These are phyloP conservation scores for Fusarium tjaetaba DNA, from an alignment of 2,329 filamentous ascomycete genomes.

Conservation along the genomic window DNA sequence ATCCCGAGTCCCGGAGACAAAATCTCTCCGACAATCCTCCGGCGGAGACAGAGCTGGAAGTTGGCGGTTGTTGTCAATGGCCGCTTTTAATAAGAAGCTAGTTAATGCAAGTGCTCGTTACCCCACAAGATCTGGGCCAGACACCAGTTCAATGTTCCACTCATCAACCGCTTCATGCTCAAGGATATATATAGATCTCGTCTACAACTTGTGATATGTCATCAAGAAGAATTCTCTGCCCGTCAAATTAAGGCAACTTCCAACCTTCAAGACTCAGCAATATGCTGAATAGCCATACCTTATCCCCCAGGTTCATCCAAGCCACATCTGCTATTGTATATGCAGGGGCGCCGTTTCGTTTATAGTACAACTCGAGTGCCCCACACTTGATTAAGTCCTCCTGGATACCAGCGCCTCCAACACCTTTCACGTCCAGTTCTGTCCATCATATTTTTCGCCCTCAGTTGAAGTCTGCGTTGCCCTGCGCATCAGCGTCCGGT, in stretches of 20 bases:
- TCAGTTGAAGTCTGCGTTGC: slow-evolving; percentile 63
- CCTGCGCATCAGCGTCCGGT: slow-evolving; percentile 57
- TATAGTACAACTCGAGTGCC: slow-evolving; percentile 29
- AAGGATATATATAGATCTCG: slow-evolving; percentile 5
- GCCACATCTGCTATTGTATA: slow-evolving; percentile 7
- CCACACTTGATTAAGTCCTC: slow-evolving; percentile 25
- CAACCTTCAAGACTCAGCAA: slow-evolving; percentile 1
- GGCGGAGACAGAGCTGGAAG: background rate
- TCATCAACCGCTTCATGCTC: background rate
- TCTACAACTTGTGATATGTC: slow-evolving; percentile 11
- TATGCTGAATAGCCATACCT: background rate
- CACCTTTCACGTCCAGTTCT: slow-evolving; percentile 1
- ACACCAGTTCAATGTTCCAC: background rate
- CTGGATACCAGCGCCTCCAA: slow-evolving; percentile 4
- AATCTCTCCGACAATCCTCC: slow-evolving; percentile 16
- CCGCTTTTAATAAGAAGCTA: slow-evolving; percentile 4
- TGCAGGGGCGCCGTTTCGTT: slow-evolving; percentile 22
- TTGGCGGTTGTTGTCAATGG: background rate
- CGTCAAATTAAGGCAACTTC: background rate
- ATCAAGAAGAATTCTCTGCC: background rate
- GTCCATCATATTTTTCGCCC: background rate
- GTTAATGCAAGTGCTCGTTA: slow-evolving; percentile 10
- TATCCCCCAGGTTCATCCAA: slow-evolving; percentile 26
- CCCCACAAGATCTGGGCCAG: background rate
- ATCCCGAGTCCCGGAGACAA: slow-evolving; percentile 17